A percentile compares a stretch with the other conserved stretches of the same genome.
phyloP scores from a whole-genome alignment of 208 protist species.

The Trichomonas gallinae region DNA sequence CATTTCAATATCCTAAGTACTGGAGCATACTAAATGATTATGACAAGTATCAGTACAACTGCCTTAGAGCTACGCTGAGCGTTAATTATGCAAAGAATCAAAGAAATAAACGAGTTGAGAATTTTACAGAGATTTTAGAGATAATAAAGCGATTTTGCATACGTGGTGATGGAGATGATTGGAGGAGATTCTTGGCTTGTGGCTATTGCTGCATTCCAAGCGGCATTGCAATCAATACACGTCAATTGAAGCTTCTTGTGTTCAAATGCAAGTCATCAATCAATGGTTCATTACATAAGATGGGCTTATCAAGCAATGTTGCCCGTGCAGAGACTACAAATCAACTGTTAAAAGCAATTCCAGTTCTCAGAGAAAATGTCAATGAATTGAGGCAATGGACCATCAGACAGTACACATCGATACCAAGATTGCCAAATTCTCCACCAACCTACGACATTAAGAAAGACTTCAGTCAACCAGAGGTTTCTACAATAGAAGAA shows the following conservation, averaged over 20 bases:
- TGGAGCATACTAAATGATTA: background rate
- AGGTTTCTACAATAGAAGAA: background rate
- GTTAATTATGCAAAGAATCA: background rate
- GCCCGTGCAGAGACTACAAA: background rate
- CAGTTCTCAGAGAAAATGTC: background rate
- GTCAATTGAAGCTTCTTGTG: background rate
- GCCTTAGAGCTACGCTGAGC: background rate
- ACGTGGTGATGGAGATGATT: background rate
- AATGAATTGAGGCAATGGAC: background rate
- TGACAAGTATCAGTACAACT: background rate
- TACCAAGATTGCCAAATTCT: background rate
- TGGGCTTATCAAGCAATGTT: background rate
- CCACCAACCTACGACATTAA: background rate
- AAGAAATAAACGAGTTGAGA: background rate
- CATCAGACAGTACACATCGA: background rate
- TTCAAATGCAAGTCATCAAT: constrained; percentile 7
- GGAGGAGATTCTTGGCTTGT: background rate
- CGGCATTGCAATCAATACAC: background rate
- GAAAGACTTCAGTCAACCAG: background rate
- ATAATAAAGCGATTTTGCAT: background rate
- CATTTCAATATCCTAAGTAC: background rate
- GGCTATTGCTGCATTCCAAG: background rate
- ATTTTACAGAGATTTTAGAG: background rate
- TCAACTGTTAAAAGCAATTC: background rate
- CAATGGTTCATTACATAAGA: background rate